Percentiles rank a stretch among this genome's conserved stretches.
Conservation (phyloP, 108 stramenopile genomes). For the Cyclotella atomus region DNA sequence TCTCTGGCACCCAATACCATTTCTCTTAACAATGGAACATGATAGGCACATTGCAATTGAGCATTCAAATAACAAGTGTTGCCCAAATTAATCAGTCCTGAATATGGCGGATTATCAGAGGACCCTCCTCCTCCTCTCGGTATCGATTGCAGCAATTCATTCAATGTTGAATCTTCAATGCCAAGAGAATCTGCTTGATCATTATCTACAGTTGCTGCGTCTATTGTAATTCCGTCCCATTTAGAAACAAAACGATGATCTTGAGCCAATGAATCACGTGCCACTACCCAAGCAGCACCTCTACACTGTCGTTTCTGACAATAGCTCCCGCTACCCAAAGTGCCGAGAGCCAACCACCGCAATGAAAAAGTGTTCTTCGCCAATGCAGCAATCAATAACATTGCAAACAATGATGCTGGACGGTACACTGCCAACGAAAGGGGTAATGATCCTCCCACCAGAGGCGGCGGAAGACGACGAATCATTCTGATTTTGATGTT, state of each 20-base stretch:
- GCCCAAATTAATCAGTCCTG: conserved; percentile 74
- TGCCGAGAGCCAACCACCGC: conserved; percentile 38
- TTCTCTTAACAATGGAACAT: conserved; percentile 69
- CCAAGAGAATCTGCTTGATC: background rate
- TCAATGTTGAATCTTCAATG: background rate
- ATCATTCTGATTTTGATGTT: background rate
- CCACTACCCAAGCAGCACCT: background rate
- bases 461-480: conserved; percentile 9
- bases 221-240: background rate
- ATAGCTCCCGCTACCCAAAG: no score
- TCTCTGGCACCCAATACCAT: conserved; percentile 48
- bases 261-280: background rate
- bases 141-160: conserved; percentile 23
- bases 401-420: conserved; percentile 6
- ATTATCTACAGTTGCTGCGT: background rate
- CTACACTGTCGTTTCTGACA: no score
- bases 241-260: background rate
- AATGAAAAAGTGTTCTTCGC: conserved; percentile 44
- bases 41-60: conserved; percentile 84
- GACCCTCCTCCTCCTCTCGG: conserved; percentile 36
- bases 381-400: conserved; percentile 19
- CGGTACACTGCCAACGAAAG: conserved; percentile 11
- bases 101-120: background rate
- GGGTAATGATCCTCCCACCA: conserved; percentile 1
- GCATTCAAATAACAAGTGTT: conserved; percentile 89